Percentiles rank a stretch among this genome's conserved stretches.
These are phyloP conservation scores for Epichloe baconii DNA, from an alignment of 2,329 filamentous ascomycete species.

Conservation along the genomic window DNA sequence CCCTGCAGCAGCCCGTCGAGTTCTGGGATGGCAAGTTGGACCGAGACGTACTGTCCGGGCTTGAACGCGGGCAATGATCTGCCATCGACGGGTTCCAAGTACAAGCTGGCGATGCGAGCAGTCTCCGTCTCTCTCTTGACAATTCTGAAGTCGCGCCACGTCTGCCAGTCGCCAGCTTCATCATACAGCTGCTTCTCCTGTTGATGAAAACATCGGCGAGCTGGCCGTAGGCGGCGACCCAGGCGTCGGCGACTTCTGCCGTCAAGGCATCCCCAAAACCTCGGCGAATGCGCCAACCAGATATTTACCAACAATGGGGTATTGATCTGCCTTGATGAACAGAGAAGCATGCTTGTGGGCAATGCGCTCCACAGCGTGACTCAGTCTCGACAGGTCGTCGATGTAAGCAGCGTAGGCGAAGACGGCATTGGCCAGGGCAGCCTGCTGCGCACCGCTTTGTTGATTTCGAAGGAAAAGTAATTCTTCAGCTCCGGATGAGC, in stretches of 20 bases:
- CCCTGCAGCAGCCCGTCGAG: constrained; percentile 50
- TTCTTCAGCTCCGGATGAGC: constrained; percentile 53
- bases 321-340: constrained; percentile 56
- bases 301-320: constrained; percentile 54
- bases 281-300: constrained; percentile 54
- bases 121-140: constrained; percentile 48
- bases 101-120: constrained; percentile 51
- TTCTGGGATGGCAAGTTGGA: constrained; percentile 47
- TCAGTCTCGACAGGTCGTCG: constrained; percentile 51
- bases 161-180: constrained; percentile 27
- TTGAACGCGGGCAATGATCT: constrained; percentile 43
- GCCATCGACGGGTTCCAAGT: constrained; percentile 50
- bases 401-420: constrained; percentile 63
- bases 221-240: constrained; percentile 58
- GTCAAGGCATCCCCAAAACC: constrained; percentile 55
- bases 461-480: constrained; percentile 63
- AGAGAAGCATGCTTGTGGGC: constrained; percentile 65
- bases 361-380: constrained; percentile 49
- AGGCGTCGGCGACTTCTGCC: constrained; percentile 52
- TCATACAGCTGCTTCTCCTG: constrained; percentile 51
- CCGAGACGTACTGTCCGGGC: constrained; percentile 62
- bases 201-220: constrained; percentile 59
- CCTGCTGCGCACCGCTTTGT: constrained; percentile 51
- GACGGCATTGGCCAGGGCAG: constrained; percentile 56
- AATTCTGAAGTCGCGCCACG: constrained; percentile 43